Evolutionary conservation across 2,329 filamentous ascomycete species (phyloP).

Genomic region (Arthroderma uncinatum): DNA sequence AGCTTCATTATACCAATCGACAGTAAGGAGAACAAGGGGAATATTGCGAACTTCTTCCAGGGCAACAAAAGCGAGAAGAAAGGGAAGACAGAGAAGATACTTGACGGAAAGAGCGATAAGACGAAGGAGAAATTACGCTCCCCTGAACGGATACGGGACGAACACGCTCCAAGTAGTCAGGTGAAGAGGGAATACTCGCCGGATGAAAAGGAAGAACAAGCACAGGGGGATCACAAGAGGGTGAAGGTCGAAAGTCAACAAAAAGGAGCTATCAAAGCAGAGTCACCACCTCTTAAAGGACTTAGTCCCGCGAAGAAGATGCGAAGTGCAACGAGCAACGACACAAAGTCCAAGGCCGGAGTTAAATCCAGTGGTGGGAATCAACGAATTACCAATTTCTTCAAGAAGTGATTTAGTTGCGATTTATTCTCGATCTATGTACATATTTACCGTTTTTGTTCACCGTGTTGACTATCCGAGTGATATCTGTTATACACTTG

Average conservation of each 20-base stretch:
- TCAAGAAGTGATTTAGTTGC: slow-evolving; percentile 26
- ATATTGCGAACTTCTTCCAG: slow-evolving; percentile 87
- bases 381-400: slow-evolving; percentile 42
- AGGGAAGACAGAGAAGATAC: slow-evolving; percentile 18
- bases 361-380: slow-evolving; percentile 40
- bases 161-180: slow-evolving; percentile 5
- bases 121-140: neutral
- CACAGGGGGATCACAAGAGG: slow-evolving; percentile 4
- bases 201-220: slow-evolving; percentile 30
- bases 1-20: slow-evolving; percentile 71
- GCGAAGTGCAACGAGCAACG: slow-evolving; percentile 48
- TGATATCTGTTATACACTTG: neutral
- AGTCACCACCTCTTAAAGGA: neutral
- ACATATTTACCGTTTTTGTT: neutral
- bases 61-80: slow-evolving; percentile 26
- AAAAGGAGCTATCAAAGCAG: neutral
- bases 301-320: slow-evolving; percentile 34
- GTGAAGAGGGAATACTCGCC: slow-evolving; percentile 10
- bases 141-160: neutral
- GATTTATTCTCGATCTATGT: neutral
- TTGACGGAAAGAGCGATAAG: slow-evolving; percentile 18
- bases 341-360: slow-evolving; percentile 23
- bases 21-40: slow-evolving; percentile 79
- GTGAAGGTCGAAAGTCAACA: slow-evolving; percentile 1
- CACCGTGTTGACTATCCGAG: neutral